These are phyloP conservation scores for Hyparrhenia diplandra DNA, from an alignment of 176 grass and related monocot species.

Conservation along the genomic window DNA sequence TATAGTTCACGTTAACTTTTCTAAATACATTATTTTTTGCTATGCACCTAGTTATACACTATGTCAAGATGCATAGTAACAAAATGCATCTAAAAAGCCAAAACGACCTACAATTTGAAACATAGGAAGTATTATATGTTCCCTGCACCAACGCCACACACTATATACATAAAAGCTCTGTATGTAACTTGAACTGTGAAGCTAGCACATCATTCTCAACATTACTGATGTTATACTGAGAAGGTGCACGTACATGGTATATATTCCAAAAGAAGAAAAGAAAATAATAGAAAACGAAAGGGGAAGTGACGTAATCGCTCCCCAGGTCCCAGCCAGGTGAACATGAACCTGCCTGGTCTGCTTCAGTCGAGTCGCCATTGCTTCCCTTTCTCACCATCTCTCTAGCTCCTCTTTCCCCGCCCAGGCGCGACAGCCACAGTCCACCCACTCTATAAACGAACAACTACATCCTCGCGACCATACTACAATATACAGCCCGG, in stretches of 20 bases:
- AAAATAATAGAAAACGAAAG: not conserved
- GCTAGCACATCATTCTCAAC: not conserved
- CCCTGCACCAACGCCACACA: not conserved
- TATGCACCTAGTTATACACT: too few relatives aligned
- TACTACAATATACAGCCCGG: too few relatives aligned
- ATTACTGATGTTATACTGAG: not conserved
- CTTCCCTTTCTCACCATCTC: constrained; percentile 35
- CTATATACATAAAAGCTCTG: not conserved
- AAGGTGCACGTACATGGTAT: not conserved
- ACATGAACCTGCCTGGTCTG: not conserved
- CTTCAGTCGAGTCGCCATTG: constrained; percentile 6
- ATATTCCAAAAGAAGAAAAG: not conserved
- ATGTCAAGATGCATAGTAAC: too few relatives aligned
- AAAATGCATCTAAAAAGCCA: too few relatives aligned
- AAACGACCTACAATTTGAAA: too few relatives aligned
- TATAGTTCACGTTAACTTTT: too few relatives aligned
- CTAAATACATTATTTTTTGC: too few relatives aligned
- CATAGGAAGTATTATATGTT: too few relatives aligned
- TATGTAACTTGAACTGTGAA: not conserved
- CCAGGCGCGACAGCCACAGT: constrained; percentile 21
- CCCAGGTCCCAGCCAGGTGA: not conserved
- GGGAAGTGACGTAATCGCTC: not conserved
- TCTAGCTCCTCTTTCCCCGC: not conserved
- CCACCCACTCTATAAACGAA: constrained; percentile 25
- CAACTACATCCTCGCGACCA: not conserved